These are phyloP conservation scores for Fusarium cicatricum DNA, from an alignment of 2,329 filamentous ascomycete species.

Conservation along the genomic window DNA sequence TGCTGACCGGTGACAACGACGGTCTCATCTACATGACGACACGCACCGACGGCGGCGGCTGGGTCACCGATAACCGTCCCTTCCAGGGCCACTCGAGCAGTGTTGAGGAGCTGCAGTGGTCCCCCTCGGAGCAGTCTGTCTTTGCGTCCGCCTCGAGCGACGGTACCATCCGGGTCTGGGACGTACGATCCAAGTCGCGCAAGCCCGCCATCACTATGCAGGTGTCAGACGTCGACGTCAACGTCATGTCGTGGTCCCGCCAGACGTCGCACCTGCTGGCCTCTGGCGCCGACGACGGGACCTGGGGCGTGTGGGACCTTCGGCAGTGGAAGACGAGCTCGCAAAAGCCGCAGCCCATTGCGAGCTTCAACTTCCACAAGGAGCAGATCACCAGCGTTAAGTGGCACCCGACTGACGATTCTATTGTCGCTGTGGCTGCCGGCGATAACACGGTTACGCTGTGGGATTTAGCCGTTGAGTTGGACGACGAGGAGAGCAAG, in stretches of 20 bases:
- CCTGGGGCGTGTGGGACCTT: conserved; percentile 96
- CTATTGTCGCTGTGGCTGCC: conserved; percentile 89
- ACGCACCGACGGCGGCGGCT: conserved; percentile 85
- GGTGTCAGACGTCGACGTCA: conserved; percentile 86
- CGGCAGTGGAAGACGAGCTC: conserved; percentile 82
- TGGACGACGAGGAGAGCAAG: conserved; percentile 96
- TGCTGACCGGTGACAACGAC: conserved; percentile 90
- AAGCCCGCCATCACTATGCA: conserved; percentile 88
- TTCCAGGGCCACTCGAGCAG: conserved; percentile 86
- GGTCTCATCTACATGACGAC: conserved; percentile 91
- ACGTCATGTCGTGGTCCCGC: conserved; percentile 94
- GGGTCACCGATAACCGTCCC: conserved; percentile 83
- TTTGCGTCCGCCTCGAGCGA: conserved; percentile 95
- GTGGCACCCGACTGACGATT: conserved; percentile 98
- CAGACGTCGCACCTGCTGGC: conserved; percentile 90
- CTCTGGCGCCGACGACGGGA: conserved; percentile 90
- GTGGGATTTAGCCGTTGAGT: conserved; percentile 95
- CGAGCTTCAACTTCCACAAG: conserved; percentile 93
- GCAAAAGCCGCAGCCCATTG: conserved; percentile 79
- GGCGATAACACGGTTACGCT: conserved; percentile 94
- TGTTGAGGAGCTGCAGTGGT: conserved; percentile 97
- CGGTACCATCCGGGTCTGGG: conserved; percentile 95
- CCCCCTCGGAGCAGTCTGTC: conserved; percentile 88
- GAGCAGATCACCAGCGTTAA: conserved; percentile 96
- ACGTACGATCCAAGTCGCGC: conserved; percentile 88